phyloP scores from a whole-genome alignment of 2,329 filamentous ascomycete species.

The Ophiocordyceps camponoti-rufipedis region DNA sequence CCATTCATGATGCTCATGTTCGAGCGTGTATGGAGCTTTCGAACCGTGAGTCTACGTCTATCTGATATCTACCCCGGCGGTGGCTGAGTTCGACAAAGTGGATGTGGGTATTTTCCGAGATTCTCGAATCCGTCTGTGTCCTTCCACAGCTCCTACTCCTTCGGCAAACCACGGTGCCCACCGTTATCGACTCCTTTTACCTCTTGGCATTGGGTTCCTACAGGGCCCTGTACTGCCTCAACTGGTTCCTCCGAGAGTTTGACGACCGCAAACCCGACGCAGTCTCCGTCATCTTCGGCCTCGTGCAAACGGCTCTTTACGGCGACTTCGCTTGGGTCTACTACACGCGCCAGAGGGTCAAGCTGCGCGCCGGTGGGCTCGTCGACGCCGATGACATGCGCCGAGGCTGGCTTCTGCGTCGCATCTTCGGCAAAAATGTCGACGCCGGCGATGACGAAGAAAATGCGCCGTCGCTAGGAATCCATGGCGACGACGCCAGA shows the following conservation, averaged over 20 bases:
- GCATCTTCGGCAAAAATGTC: constrained; percentile 49
- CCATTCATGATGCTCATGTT: constrained; percentile 60
- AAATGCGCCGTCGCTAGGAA: constrained; percentile 28
- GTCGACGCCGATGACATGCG: constrained; percentile 81
- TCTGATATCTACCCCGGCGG: constrained; percentile 1
- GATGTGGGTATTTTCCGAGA: constrained; percentile 74
- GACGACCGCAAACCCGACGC: constrained; percentile 46
- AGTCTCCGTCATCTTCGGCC: constrained; percentile 67
- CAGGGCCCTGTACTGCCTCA: constrained; percentile 74
- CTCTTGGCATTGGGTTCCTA: constrained; percentile 76
- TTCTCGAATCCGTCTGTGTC: constrained; percentile 80
- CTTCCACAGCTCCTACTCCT: constrained; percentile 83
- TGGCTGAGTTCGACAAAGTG: constrained; percentile 29
- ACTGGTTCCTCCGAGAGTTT: constrained; percentile 62
- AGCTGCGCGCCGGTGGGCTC: constrained; percentile 70
- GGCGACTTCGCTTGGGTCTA: constrained; percentile 96
- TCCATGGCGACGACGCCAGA: constrained; percentile 8
- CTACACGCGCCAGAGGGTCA: constrained; percentile 81
- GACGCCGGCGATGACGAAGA: constrained; percentile 41
- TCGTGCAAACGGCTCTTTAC: constrained; percentile 80
- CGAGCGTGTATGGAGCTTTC: constrained; percentile 29
- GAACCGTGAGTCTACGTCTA: constrained; percentile 20
- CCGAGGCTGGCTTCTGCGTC: constrained; percentile 66
- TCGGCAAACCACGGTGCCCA: constrained; percentile 86
- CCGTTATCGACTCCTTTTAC: constrained; percentile 94